Percentiles rank a stretch among this genome's conserved stretches.
Evolutionary conservation across 257 asterid genomes (phyloP).

Genomic region (Solanum dulcamara): DNA sequence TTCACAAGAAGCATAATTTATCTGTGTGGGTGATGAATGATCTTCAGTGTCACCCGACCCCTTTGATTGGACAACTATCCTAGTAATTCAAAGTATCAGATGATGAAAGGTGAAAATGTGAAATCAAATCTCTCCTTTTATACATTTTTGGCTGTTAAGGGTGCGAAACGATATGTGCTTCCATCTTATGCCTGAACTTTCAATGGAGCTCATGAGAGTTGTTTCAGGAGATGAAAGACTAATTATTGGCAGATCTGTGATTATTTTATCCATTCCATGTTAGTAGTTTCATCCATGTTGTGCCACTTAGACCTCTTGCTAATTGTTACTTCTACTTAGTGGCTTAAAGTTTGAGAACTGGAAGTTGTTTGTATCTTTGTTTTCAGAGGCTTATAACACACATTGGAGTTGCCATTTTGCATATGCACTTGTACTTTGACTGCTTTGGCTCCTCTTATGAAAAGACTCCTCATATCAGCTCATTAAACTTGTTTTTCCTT

Average conservation of each 20-base stretch:
- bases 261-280: neutral
- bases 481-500: neutral
- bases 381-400: neutral
- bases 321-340: neutral
- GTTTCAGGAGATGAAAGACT: neutral
- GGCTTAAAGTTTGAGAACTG: neutral
- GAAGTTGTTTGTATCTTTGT: neutral
- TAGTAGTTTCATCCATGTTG: neutral
- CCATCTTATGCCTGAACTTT: neutral
- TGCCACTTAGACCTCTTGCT: neutral
- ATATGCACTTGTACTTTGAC: neutral
- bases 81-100: neutral
- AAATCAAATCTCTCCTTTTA: neutral
- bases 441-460: neutral
- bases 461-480: neutral
- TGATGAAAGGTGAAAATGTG: neutral
- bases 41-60: neutral
- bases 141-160: neutral
- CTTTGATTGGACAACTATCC: neutral
- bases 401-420: neutral
- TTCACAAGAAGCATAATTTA: neutral
- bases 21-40: neutral
- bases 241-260: neutral
- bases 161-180: neutral
- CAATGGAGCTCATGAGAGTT: neutral